Evolutionary conservation across 805 yeast species (phyloP), one percentile per base, ranked within the genome.

Genomic region (Saccharomycopsis vini): DNA sequence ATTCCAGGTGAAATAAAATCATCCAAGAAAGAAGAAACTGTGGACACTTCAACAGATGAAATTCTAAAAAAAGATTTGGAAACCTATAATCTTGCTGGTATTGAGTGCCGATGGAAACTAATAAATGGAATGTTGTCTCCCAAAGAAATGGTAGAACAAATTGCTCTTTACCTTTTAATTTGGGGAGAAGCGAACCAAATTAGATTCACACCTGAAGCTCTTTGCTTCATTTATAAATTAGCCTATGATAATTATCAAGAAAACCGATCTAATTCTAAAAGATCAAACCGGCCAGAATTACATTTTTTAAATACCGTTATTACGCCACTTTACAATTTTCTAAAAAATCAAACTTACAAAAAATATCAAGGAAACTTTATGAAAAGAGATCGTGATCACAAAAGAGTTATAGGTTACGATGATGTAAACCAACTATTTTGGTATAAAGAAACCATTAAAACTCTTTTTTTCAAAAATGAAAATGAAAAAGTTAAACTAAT

Each of bases 351-450:
- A 63, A 89, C 82, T 44, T 84, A 81, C 56, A 92, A 83, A 64
- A 75, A 82, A 54, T 73, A 75, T 50, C 87, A 83, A 54, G 92
- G 92, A 48, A 79, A 87, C 64, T 83, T 74, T 55, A 81, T 83
- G 49, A 83, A 83, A 63, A 81, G 95, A 68, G 92, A 84, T 69
- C 79, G 69, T 60, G 95, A 84, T 62, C 95, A 84, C 65, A 80
- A 80, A 66, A 69, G 77, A 52, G 69, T 84, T 51, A 74, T 84
- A 56, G 94, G 98, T 63, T 92, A 92, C 63, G 99, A 92, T 71
- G 99, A 92, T 71, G 94, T 92, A 48, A 92, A 92, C 66, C 99
- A 92, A 72, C 73, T 92, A 56, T 92, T 94, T 69, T 92, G 99
- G 99, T 92, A 92, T 67, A 96, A 97, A 37, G 96, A 92, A 68